These are phyloP conservation scores for Calonectria henricotiae DNA, from an alignment of 2,329 filamentous ascomycete species.

Conservation along the genomic window DNA sequence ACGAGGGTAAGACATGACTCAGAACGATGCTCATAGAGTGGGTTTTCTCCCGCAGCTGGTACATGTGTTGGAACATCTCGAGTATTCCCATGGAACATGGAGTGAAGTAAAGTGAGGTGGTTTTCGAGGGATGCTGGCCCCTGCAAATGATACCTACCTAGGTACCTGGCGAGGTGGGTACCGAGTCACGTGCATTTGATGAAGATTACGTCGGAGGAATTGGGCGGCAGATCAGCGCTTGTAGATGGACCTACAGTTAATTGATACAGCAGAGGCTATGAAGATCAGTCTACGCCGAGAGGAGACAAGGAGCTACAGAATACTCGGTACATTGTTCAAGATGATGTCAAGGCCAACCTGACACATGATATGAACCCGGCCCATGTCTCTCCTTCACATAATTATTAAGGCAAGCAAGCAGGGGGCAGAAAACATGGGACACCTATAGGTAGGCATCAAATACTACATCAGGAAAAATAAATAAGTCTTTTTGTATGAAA, in stretches of 20 bases:
- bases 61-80: neutral
- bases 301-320: neutral
- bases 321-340: no score
- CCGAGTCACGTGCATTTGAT: neutral
- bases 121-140: slow-evolving; percentile 9
- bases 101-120: slow-evolving; percentile 6
- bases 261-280: neutral
- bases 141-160: neutral
- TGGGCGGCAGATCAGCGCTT: neutral
- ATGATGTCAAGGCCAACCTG: no score
- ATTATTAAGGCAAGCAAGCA: no score
- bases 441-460: no score
- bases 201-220: neutral
- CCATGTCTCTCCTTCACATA: neutral
- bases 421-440: no score
- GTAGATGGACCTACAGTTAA: neutral
- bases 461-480: no score
- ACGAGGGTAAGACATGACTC: neutral
- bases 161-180: neutral
- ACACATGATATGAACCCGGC: no score
- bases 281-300: neutral
- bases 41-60: neutral
- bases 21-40: neutral
- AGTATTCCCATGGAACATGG: neutral
- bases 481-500: no score